Conservation (phyloP, 2,329 filamentous ascomycete genomes). For the Neopestalotiopsis rosae region DNA sequence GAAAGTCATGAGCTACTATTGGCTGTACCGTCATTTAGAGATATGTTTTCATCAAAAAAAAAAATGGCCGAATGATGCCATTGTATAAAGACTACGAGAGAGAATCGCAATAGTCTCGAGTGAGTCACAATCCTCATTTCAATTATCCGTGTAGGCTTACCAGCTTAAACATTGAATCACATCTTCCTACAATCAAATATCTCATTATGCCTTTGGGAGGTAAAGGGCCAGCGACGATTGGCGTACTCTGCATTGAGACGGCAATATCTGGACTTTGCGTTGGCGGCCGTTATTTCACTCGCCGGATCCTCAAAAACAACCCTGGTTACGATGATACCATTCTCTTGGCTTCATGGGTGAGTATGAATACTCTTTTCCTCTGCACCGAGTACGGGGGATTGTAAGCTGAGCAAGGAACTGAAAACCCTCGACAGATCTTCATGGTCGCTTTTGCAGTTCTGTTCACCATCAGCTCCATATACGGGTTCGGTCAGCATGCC, state of each 20-base stretch:
- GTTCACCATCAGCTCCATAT: slow-evolving; percentile 20
- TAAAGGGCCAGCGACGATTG: background rate
- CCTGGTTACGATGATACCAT: background rate
- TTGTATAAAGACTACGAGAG: background rate
- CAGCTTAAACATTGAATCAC: background rate
- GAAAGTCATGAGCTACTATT: background rate
- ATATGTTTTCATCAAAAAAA: background rate
- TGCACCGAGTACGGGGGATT: too few species aligned
- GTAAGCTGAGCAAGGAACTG: background rate
- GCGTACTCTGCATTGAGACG: background rate
- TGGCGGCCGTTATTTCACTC: background rate
- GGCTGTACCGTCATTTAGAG: background rate
- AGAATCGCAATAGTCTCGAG: background rate
- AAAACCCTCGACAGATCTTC: background rate
- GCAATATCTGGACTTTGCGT: background rate
- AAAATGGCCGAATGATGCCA: background rate
- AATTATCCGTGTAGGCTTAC: background rate
- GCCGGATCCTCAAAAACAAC: background rate
- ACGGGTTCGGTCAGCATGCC: slow-evolving; percentile 25
- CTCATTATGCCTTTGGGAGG: slow-evolving; percentile 6
- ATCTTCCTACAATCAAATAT: background rate
- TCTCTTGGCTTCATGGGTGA: background rate
- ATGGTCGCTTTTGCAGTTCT: slow-evolving; percentile 9
- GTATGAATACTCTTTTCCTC: background rate
- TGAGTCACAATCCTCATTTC: background rate